Base-by-base conservation (phyloP, 163 green algal genomes). In the Scenedesmus sp. region DNA sequence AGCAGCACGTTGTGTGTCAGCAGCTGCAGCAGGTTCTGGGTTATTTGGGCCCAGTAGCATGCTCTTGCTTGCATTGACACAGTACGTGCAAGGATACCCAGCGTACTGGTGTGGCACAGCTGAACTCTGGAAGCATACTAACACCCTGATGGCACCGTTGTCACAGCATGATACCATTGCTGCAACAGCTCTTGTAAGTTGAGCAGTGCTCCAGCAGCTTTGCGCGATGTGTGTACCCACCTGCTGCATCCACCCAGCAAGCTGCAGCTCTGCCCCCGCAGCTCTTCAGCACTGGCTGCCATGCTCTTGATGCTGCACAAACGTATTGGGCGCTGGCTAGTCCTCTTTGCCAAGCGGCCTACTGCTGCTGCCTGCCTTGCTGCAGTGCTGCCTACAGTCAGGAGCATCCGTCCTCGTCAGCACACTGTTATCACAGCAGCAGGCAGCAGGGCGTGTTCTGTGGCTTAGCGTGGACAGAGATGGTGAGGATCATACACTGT, bases 1-100 rank as follows among this genome's bases (percentile, higher is more conserved):
- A 77, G 67, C 8, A 56, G 23, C 87, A 95, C 96, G 91, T 56
- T 60, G 5, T 52, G 8, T 79, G 70, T n/a, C 23, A 60, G 26
- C 3, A 60, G 34, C 10, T 56, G 77, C 77, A 84, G 77, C 10
- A 57, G 0, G 13, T 79, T 4, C 13, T 46, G 34, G 34, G 34
- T 46, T 46, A 46, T 46, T 46, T 46, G 34, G 34, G 34, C 34
- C 34, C 34, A 46, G 34, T 46, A 46, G 34, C 34, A 46, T 46
- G 34, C 34, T 46, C 34, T 46, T 46, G 34, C 34, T 46, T 46
- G 34, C 34, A 46, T 46, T 46, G 34, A 46, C 34, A 46, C 34
- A 46, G 34, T 46, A 46, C 34, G 34, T 46, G 34, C 34, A 46
- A 46, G 34, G 34, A 46, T 46, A 46, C 34, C 34, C 0, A 46